phyloP scores from a whole-genome alignment of 345 rosid species.

The Luvunga scandens region DNA sequence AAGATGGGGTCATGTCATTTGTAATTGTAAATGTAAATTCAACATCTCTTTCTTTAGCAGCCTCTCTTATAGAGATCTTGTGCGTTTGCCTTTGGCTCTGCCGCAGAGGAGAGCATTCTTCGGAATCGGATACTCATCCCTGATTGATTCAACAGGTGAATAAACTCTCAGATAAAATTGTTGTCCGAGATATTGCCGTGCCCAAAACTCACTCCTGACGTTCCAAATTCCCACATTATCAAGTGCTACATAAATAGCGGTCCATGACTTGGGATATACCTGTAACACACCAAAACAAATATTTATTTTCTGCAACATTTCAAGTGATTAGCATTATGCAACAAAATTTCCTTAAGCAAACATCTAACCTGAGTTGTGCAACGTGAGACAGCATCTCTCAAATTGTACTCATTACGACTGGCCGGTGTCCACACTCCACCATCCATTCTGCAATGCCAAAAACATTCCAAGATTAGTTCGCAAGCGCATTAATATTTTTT shows the following conservation, averaged over 20 bases:
- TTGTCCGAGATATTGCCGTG: slow-evolving; percentile 88
- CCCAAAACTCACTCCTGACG: slow-evolving; percentile 81
- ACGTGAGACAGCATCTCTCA: slow-evolving; percentile 73
- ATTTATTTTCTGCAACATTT: background rate
- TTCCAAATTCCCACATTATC: slow-evolving; percentile 99
- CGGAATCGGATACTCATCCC: slow-evolving; percentile 79
- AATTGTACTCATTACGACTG: slow-evolving; percentile 69
- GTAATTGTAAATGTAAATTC: background rate
- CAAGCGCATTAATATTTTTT: background rate
- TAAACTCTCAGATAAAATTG: slow-evolving; percentile 77
- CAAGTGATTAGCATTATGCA: background rate
- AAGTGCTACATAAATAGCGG: slow-evolving; percentile 74
- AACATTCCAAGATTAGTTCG: background rate
- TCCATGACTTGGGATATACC: slow-evolving; percentile 95
- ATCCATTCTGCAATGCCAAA: slow-evolving; percentile 54
- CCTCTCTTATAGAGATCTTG: slow-evolving; percentile 19
- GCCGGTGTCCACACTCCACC: slow-evolving; percentile 67
- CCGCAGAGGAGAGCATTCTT: slow-evolving; percentile 82
- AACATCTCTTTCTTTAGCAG: background rate
- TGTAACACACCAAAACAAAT: slow-evolving; percentile 21
- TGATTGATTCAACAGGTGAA: slow-evolving; percentile 45
- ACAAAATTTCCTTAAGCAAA: background rate
- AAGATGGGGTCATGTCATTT: slow-evolving; percentile 14
- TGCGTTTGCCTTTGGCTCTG: slow-evolving; percentile 38
- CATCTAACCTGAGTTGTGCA: slow-evolving; percentile 51